Base-by-base conservation (phyloP, 116 monocot genomes). In the Cymodocea nodosa region DNA sequence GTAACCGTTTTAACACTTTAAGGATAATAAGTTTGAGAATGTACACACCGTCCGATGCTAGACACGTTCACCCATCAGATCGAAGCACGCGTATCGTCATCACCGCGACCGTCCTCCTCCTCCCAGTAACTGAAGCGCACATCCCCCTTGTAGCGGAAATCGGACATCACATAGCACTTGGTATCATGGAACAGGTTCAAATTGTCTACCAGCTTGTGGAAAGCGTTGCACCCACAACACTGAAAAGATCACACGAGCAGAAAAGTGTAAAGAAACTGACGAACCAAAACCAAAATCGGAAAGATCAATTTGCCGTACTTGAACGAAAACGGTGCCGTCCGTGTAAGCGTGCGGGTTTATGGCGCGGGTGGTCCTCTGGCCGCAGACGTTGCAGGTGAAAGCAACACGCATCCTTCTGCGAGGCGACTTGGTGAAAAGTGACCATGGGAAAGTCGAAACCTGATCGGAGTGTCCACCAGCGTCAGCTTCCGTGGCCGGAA, bases 311-410 rank as follows among this genome's bases (percentile, higher is more conserved):
- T 44, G 44, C 11, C 48, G 12, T 77, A 91, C 97, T 91, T 97
- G 97, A 53, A 97, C 97, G 56, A 97, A 97, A 19, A 97, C 97
- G 30, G 97, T 97, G 48, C 97, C 97, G 15, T 87, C 97, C 7
- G 97, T 88, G 80, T 97, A 97, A 1, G 97, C 97, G 65, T 97
- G 97, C 22, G 91, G 97, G 51, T 97, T 97, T 80, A 97, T 98
- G 35, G 97, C 97, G 20, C 97, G 81, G 22, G 97, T 98, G 25
- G 97, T 91, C 37, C 92, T 79, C 78, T 98, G 97, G 18, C 92
- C 92, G 60, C 97, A 98, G 16, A 98, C 80, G 36, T 98, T 98
- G 80, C 97, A 98, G 23, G 92, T 91, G 72, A 98, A 98, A 22
- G 89, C 85, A 2, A 98, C 88, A 12, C 85, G 88, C 97, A 98